A percentile compares a stretch with the other conserved stretches of the same genome.
These are phyloP conservation scores for Plasmodium malariae DNA, from an alignment of 169 alveolate genomes.

Conservation along the genomic window DNA sequence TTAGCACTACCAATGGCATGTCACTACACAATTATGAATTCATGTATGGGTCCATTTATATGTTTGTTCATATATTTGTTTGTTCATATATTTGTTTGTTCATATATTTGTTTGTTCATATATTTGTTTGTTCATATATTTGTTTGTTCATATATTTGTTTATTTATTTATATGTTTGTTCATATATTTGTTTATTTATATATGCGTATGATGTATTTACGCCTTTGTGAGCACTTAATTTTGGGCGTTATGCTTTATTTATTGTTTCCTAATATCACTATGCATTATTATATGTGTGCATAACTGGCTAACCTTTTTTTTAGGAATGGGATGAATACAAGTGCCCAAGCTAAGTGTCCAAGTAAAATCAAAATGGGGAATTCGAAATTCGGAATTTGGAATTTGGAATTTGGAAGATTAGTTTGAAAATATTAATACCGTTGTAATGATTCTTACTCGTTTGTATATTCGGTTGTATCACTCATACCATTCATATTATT, in stretches of 20 bases:
- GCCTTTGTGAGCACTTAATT: neutral
- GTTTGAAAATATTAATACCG: too few species aligned
- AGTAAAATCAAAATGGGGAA: slow-evolving; percentile 8
- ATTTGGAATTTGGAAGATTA: too few species aligned
- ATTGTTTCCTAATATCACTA: too few species aligned
- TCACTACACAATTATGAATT: too few species aligned
- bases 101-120: neutral
- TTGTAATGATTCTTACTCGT: too few species aligned
- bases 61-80: neutral
- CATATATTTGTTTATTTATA: too few species aligned
- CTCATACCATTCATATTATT: neutral
- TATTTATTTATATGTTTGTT: neutral
- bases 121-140: neutral
- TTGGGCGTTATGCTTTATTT: too few species aligned
- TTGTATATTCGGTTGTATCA: neutral
- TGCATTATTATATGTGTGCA: neutral
- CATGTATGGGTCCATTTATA: too few species aligned
- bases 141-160: neutral
- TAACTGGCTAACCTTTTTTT: neutral
- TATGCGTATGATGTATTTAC: too few species aligned
- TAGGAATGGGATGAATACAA: slow-evolving; percentile 58
- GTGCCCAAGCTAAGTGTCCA: slow-evolving; percentile 61
- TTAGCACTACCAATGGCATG: too few species aligned
- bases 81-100: neutral
- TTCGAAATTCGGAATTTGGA: too few species aligned